These are phyloP conservation scores for Anthostomella pinea DNA, from an alignment of 2,329 filamentous ascomycete genomes.

Conservation along the genomic window DNA sequence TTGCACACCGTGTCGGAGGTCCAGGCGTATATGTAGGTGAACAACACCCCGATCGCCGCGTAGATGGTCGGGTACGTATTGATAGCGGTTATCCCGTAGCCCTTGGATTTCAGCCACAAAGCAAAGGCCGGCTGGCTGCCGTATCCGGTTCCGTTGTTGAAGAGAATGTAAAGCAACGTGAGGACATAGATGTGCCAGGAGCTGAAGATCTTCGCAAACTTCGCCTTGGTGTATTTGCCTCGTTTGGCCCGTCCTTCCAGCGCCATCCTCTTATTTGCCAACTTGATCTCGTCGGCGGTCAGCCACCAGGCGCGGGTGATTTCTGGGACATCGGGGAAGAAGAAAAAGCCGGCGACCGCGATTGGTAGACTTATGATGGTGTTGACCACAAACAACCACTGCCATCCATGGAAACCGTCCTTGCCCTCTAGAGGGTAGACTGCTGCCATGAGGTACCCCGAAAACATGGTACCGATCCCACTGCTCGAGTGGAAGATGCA, in stretches of 20 bases:
- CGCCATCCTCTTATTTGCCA: constrained; percentile 40
- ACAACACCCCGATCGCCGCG: constrained; percentile 51
- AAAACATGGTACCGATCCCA: constrained; percentile 36
- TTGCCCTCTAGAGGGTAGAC: constrained; percentile 47
- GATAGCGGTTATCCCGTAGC: constrained; percentile 36
- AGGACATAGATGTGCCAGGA: constrained; percentile 65
- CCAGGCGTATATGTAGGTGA: constrained; percentile 64
- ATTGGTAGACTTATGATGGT: constrained; percentile 52
- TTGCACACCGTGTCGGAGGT: constrained; percentile 58
- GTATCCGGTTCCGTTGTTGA: constrained; percentile 56
- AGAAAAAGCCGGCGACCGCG: constrained; percentile 44
- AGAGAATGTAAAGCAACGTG: constrained; percentile 57
- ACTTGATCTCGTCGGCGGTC: constrained; percentile 34
- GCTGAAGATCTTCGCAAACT: constrained; percentile 58
- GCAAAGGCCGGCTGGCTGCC: constrained; percentile 54
- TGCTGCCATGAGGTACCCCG: constrained; percentile 53
- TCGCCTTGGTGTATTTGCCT: constrained; percentile 40
- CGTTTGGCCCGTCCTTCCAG: constrained; percentile 45
- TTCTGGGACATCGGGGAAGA: constrained; percentile 42
- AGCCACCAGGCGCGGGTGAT: constrained; percentile 39
- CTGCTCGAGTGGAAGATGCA: constrained; percentile 36
- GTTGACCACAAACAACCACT: constrained; percentile 54
- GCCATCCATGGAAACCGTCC: constrained; percentile 51
- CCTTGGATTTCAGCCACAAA: constrained; percentile 44
- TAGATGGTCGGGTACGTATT: constrained; percentile 59